Conservation (phyloP, 768 basidiomycete genomes). For the Collybia nuda region DNA sequence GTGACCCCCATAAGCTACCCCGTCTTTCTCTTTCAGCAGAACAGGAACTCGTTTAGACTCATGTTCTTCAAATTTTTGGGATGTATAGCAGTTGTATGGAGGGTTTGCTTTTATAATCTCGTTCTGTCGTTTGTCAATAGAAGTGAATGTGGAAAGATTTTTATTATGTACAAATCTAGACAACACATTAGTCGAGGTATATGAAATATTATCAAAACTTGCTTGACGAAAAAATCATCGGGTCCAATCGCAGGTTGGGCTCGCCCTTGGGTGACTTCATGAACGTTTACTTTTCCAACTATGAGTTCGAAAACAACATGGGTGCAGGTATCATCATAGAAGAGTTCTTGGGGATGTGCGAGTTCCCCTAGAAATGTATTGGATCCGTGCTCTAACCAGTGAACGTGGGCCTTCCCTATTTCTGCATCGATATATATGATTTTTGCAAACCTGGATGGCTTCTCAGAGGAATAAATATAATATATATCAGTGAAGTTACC, state of each 20-base stretch:
- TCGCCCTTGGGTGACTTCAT: constrained; percentile 18
- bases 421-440: constrained; percentile 53
- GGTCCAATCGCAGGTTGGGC: constrained; percentile 22
- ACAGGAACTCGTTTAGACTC: too few species aligned
- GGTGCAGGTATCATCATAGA: constrained; percentile 56
- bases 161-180: constrained; percentile 53
- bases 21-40: constrained; percentile 33
- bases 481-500: constrained; percentile 35
- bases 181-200: neutral
- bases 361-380: constrained; percentile 60
- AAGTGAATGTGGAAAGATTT: constrained; percentile 41
- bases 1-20: constrained; percentile 43
- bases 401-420: constrained; percentile 48
- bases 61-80: too few species aligned
- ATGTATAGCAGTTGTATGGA: constrained; percentile 42
- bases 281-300: constrained; percentile 48
- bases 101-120: constrained; percentile 25
- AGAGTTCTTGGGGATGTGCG: constrained; percentile 63
- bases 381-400: constrained; percentile 74
- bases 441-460: constrained; percentile 58
- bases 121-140: constrained; percentile 32
- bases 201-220: constrained; percentile 7
- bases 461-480: neutral
- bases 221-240: constrained; percentile 62
- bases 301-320: constrained; percentile 36